Evolutionary conservation across 2,329 filamentous ascomycete genomes (phyloP).

Genomic region (Exophiala alcalophila): DNA sequence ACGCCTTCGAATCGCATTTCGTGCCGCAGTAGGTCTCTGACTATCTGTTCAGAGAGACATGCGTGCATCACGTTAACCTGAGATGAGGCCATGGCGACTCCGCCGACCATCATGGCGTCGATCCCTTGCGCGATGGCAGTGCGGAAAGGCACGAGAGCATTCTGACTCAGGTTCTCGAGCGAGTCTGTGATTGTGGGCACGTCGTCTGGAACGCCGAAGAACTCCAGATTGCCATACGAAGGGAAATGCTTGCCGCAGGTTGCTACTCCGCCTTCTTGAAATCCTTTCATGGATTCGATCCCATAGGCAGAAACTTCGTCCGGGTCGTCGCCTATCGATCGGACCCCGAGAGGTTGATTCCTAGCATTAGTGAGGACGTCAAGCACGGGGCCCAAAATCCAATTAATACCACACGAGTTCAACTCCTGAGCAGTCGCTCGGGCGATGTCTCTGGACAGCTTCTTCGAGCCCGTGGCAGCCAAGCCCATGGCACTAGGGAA

Average conservation of each 20-base stretch:
- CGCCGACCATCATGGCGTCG: slow-evolving; percentile 93
- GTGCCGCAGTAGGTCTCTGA: slow-evolving; percentile 82
- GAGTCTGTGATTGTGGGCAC: slow-evolving; percentile 96
- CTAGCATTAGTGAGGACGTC: slow-evolving; percentile 92
- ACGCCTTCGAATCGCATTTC: slow-evolving; percentile 89
- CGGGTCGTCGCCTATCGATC: slow-evolving; percentile 87
- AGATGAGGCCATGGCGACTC: slow-evolving; percentile 85
- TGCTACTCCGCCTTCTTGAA: slow-evolving; percentile 82
- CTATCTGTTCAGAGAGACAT: slow-evolving; percentile 87
- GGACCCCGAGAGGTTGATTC: slow-evolving; percentile 84
- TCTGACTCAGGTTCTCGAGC: slow-evolving; percentile 86
- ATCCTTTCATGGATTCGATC: slow-evolving; percentile 85
- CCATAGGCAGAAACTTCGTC: slow-evolving; percentile 93
- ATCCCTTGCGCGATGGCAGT: slow-evolving; percentile 83
- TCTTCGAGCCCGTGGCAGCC: slow-evolving; percentile 81
- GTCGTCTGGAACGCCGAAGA: slow-evolving; percentile 83
- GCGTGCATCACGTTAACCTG: slow-evolving; percentile 95
- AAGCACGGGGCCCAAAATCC: slow-evolving; percentile 88
- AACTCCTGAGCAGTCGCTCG: slow-evolving; percentile 92
- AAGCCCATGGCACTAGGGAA: slow-evolving; percentile 97
- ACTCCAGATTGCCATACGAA: slow-evolving; percentile 92
- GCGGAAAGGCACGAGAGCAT: slow-evolving; percentile 84
- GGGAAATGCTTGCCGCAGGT: slow-evolving; percentile 96
- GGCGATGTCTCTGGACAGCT: slow-evolving; percentile 83
- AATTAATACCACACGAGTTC: slow-evolving; percentile 88